Evolutionary conservation across 1,284 basidiomycete genomes (phyloP).

Genomic region (Microbotryum saponariae): DNA sequence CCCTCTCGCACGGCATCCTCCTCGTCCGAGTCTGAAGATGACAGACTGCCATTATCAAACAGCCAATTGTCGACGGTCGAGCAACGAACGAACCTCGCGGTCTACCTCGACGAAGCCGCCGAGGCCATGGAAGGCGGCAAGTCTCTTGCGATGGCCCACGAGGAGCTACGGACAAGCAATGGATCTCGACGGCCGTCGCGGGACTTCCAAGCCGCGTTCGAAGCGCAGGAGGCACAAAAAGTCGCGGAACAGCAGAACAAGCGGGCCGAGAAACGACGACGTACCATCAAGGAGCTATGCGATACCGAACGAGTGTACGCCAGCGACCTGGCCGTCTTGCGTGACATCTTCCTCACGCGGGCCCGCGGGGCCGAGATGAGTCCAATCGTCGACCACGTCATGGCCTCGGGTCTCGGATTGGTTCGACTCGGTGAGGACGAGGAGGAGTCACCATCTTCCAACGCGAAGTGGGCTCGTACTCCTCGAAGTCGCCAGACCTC

Average conservation of each 20-base stretch:
- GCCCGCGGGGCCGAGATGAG: slow-evolving; percentile 36
- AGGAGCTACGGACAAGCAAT: not conserved
- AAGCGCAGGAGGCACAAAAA: slow-evolving; percentile 1
- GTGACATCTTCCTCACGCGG: slow-evolving; percentile 42
- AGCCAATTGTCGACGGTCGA: not conserved
- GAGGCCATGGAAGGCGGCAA: slow-evolving; percentile 32
- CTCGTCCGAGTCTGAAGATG: not conserved
- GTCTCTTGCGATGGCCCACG: slow-evolving; percentile 29
- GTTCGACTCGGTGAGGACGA: not conserved
- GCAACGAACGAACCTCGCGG: slow-evolving; percentile 17
- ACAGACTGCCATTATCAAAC: not conserved
- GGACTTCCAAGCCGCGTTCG: not conserved
- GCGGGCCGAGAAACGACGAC: slow-evolving; percentile 37
- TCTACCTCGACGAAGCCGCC: slow-evolving; percentile 27
- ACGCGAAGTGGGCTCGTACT: not conserved
- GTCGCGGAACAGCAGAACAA: slow-evolving; percentile 32
- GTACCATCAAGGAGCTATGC: slow-evolving; percentile 39
- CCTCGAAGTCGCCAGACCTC: not conserved
- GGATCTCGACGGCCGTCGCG: not conserved
- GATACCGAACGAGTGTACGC: slow-evolving; percentile 42
- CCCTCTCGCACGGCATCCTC: not conserved
- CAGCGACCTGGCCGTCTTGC: slow-evolving; percentile 40
- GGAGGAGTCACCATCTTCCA: too few species aligned
- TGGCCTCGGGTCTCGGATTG: slow-evolving; percentile 28
- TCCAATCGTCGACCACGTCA: slow-evolving; percentile 29